Conservation (phyloP, 805 yeast genomes). For the Candida wancherniae region DNA sequence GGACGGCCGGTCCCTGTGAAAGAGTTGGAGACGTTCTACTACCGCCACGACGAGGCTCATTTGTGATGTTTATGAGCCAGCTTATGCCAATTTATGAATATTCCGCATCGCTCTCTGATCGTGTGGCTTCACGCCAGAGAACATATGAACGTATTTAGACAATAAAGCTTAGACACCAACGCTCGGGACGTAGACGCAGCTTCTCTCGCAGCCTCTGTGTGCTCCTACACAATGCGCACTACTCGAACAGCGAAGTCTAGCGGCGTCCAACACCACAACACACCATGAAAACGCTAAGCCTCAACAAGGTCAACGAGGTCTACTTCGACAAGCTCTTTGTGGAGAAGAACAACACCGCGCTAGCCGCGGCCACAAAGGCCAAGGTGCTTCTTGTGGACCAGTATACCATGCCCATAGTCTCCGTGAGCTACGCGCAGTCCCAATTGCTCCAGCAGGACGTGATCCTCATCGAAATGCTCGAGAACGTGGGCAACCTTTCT, state of each 20-base stretch:
- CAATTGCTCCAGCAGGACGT: conserved; percentile 76
- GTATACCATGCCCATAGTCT: conserved; percentile 75
- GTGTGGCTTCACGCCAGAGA: no score
- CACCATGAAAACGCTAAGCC: conserved; percentile 13
- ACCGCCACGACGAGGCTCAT: conserved; percentile 18
- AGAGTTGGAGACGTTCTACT: conserved; percentile 23
- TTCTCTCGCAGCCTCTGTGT: neutral
- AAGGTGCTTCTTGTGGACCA: conserved; percentile 76
- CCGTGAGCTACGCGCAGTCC: conserved; percentile 88
- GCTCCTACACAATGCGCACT: neutral
- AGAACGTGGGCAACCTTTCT: conserved; percentile 62
- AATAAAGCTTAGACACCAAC: no score
- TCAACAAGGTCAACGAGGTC: conserved; percentile 14
- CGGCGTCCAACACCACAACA: neutral
- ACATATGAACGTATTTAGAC: no score
- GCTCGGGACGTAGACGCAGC: no score
- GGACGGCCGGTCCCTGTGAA: conserved; percentile 55
- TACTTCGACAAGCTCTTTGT: conserved; percentile 19
- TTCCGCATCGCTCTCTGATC: no score
- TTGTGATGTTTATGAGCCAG: no score
- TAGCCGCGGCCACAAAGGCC: conserved; percentile 36
- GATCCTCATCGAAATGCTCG: conserved; percentile 64
- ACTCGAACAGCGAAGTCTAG: neutral
- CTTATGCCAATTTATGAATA: no score
- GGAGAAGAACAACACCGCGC: conserved; percentile 14